Conservation (phyloP, 2,329 filamentous ascomycete genomes). For the Aureobasidium sp. region DNA sequence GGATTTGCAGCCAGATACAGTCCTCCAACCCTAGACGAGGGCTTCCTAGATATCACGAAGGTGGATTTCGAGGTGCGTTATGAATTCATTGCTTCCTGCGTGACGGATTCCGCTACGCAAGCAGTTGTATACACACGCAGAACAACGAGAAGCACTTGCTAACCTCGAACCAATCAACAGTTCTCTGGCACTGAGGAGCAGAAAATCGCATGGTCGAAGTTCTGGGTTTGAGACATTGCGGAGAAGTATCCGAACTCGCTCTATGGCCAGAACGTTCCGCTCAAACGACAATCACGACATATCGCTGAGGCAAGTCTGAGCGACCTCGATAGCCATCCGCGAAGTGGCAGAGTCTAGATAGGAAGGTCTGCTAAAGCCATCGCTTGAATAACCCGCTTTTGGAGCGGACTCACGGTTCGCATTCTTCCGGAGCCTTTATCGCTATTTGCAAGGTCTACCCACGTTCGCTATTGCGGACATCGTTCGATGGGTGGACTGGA, state of each 20-base stretch:
- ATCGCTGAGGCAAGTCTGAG: not conserved
- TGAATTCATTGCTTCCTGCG: not conserved
- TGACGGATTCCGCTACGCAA: not conserved
- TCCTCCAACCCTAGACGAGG: constrained; percentile 65
- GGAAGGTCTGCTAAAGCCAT: not conserved
- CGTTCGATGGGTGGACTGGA: not conserved
- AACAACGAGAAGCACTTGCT: not conserved
- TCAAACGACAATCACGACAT: not conserved
- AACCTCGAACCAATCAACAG: constrained; percentile 22
- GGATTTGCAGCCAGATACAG: constrained; percentile 67
- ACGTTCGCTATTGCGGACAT: not conserved
- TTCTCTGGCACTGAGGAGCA: constrained; percentile 66
- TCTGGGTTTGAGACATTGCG: constrained; percentile 52
- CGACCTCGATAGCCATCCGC: not conserved
- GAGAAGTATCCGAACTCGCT: not conserved
- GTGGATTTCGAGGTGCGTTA: constrained; percentile 61
- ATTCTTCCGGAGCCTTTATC: not conserved
- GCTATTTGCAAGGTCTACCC: constrained; percentile 5
- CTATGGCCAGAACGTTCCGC: not conserved
- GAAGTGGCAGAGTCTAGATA: constrained; percentile 4
- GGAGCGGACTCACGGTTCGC: not conserved
- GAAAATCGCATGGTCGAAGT: constrained; percentile 64
- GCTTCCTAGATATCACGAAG: constrained; percentile 71
- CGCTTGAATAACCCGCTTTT: not conserved
- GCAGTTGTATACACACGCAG: not conserved